A percentile compares a stretch with the other conserved stretches of the same genome.
These are phyloP conservation scores for Dryadomyces sulphureus DNA, from an alignment of 2,329 filamentous ascomycete species.

Conservation along the genomic window DNA sequence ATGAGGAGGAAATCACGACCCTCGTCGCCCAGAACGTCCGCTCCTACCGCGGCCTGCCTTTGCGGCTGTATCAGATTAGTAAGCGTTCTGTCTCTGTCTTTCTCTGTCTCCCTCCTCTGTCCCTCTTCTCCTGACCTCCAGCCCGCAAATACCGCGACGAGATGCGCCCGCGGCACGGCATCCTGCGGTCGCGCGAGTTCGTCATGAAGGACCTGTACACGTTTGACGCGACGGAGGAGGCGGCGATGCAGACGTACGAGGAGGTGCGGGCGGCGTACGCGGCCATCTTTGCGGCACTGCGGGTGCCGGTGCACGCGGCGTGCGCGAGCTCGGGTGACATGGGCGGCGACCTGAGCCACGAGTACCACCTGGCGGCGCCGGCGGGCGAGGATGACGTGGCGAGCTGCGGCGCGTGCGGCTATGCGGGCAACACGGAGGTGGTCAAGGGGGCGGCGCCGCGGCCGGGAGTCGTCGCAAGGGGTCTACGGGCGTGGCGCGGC, in stretches of 20 bases:
- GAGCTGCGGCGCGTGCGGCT: constrained; percentile 57
- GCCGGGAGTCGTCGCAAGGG: background rate
- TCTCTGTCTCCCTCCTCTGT: background rate
- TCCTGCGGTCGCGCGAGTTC: constrained; percentile 81
- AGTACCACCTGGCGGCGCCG: constrained; percentile 71
- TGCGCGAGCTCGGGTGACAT: constrained; percentile 93
- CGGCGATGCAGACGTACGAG: constrained; percentile 70
- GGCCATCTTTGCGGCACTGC: constrained; percentile 67
- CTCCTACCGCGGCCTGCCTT: constrained; percentile 74
- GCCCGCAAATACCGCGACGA: constrained; percentile 93
- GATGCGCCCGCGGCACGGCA: constrained; percentile 69
- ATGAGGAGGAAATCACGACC: constrained; percentile 89
- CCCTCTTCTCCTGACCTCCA: constrained; percentile 17
- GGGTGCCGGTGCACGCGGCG: constrained; percentile 69
- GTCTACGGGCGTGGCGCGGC: constrained; percentile 40
- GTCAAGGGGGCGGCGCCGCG: background rate
- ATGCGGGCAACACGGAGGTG: constrained; percentile 78
- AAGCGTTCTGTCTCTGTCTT: no score
- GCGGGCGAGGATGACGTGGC: constrained; percentile 80
- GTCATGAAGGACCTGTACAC: constrained; percentile 98
- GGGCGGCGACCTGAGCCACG: constrained; percentile 83
- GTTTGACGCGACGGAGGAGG: constrained; percentile 55
- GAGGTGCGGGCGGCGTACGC: constrained; percentile 60
- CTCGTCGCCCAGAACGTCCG: constrained; percentile 59
- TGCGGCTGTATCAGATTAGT: constrained; percentile 86